Percentiles rank a stretch among this genome's conserved stretches.
Evolutionary conservation across 331 rosid species (phyloP).

Genomic region (Dryas integrifolia): DNA sequence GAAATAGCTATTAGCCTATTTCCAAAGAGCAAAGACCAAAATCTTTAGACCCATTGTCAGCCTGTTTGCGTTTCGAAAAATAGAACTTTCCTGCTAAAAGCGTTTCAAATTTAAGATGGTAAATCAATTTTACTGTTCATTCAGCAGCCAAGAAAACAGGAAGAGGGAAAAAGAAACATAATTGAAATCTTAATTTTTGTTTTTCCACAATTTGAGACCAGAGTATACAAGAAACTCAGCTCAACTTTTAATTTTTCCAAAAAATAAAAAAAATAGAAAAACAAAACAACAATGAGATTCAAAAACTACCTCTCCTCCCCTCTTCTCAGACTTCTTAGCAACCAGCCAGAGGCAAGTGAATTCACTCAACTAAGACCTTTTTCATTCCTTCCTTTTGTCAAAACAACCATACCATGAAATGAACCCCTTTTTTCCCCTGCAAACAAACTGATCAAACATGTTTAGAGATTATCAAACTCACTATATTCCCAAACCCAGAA

Average conservation of each 20-base stretch:
- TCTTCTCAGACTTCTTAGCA: slow-evolving; percentile 19
- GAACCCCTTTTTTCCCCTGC: background rate
- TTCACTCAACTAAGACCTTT: slow-evolving; percentile 12
- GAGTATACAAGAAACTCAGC: slow-evolving; percentile 9
- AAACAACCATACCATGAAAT: slow-evolving; percentile 20
- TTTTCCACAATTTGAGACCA: background rate
- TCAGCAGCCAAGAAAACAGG: slow-evolving; percentile 1
- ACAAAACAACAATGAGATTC: slow-evolving; percentile 2
- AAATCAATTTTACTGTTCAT: background rate
- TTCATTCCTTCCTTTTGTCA: slow-evolving; percentile 12
- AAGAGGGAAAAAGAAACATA: background rate
- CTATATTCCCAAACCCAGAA: slow-evolving; percentile 12
- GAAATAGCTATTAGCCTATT: background rate
- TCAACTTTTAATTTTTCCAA: background rate
- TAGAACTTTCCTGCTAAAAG: background rate
- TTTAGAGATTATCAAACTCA: slow-evolving; percentile 13
- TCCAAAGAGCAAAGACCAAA: background rate
- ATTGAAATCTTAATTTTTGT: background rate
- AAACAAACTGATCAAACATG: slow-evolving; percentile 28
- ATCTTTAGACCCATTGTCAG: background rate
- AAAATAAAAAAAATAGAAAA: background rate
- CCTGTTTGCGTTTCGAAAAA: background rate
- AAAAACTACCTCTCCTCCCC: slow-evolving; percentile 6
- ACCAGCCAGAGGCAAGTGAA: slow-evolving; percentile 12
- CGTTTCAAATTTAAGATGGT: background rate